Conservation (phyloP, 805 yeast genomes). For the Pichia nanzhaoensis region DNA sequence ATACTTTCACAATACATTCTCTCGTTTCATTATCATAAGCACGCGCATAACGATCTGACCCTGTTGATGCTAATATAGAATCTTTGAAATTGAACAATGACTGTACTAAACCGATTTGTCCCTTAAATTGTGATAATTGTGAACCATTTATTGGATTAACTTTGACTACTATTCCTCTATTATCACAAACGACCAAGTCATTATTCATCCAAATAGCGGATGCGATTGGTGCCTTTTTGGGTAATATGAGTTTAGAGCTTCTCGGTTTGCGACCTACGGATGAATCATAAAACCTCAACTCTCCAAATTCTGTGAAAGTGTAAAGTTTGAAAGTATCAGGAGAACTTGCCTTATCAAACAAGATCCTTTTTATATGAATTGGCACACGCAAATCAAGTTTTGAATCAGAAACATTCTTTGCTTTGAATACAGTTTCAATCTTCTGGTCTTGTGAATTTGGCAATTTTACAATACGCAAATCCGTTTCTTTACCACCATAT, state of each 20-base stretch:
- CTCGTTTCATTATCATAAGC: constrained; percentile 61
- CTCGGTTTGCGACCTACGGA: constrained; percentile 62
- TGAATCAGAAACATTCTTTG: constrained; percentile 78
- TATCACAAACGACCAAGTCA: constrained; percentile 63
- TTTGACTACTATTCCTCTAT: constrained; percentile 56
- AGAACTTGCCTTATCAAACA: constrained; percentile 34
- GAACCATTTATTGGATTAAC: constrained; percentile 45
- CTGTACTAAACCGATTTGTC: constrained; percentile 68
- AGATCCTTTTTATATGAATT: constrained; percentile 62
- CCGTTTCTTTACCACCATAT: constrained; percentile 81
- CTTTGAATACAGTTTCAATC: constrained; percentile 46
- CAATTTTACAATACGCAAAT: constrained; percentile 45
- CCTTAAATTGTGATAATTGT: constrained; percentile 65
- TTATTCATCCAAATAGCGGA: constrained; percentile 24
- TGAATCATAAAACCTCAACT: constrained; percentile 68
- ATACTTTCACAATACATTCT: constrained; percentile 62
- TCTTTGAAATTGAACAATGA: constrained; percentile 28
- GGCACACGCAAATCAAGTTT: constrained; percentile 76
- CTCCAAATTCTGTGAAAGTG: constrained; percentile 70
- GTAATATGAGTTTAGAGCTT: constrained; percentile 35
- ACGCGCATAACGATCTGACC: constrained; percentile 80
- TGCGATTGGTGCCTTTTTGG: constrained; percentile 18
- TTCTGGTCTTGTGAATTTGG: constrained; percentile 8
- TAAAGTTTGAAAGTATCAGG: constrained; percentile 44
- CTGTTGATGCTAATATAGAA: constrained; percentile 62